These are phyloP conservation scores for Hypholoma fasciculare DNA, from an alignment of 768 basidiomycete species.

Conservation along the genomic window DNA sequence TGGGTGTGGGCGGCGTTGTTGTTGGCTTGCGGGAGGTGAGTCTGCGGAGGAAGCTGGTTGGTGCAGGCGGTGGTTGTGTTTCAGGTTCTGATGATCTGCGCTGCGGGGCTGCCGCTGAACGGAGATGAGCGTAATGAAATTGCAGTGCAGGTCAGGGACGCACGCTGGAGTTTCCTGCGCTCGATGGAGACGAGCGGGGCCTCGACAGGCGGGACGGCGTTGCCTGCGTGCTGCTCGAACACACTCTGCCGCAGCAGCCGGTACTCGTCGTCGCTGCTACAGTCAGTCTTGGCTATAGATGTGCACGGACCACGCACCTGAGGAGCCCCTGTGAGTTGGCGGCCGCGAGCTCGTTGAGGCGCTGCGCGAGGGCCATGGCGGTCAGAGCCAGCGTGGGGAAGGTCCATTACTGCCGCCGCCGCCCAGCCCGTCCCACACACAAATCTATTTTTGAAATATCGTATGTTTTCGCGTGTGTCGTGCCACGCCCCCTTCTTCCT, in stretches of 20 bases:
- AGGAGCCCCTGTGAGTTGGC: conserved; percentile 69
- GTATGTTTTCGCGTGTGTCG: background rate
- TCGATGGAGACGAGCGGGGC: background rate
- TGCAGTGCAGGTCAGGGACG: conserved; percentile 10
- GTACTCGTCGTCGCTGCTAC: conserved; percentile 68
- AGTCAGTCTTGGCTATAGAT: background rate
- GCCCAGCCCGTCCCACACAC: too few relatives aligned
- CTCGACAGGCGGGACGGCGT: conserved; percentile 27
- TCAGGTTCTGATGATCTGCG: conserved; percentile 14
- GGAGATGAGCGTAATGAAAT: conserved; percentile 24
- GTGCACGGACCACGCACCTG: conserved; percentile 40
- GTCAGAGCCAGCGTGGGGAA: background rate
- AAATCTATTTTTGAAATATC: background rate
- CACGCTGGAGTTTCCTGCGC: background rate
- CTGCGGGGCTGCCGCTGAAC: conserved; percentile 7
- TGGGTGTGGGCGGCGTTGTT: conserved; percentile 16
- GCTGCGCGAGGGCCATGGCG: conserved; percentile 51
- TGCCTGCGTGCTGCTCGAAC: conserved; percentile 58
- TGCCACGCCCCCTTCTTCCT: background rate
- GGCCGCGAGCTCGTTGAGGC: conserved; percentile 65
- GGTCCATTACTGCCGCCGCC: background rate
- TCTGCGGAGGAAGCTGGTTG: conserved; percentile 36
- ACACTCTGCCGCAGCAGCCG: conserved; percentile 66
- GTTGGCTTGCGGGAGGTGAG: conserved; percentile 34
- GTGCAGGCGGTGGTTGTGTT: conserved; percentile 23